phyloP scores from a whole-genome alignment of 305 asterid species.

The Fraxinus nigra region DNA sequence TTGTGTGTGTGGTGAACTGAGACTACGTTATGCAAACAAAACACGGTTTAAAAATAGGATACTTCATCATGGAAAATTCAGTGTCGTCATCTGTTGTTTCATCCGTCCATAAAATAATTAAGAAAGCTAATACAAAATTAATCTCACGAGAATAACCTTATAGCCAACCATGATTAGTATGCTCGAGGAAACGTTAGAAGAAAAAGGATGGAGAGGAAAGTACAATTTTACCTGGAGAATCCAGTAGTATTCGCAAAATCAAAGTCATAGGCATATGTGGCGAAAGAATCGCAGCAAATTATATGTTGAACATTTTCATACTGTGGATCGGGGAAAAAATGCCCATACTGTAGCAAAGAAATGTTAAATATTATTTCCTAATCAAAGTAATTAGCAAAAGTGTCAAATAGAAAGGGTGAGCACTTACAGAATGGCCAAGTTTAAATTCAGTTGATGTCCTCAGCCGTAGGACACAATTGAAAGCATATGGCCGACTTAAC shows the following conservation, averaged over 20 bases:
- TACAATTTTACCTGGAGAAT: constrained; percentile 67
- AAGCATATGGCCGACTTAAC: constrained; percentile 93
- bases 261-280: constrained; percentile 94
- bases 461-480: constrained; percentile 85
- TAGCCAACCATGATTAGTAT: constrained; percentile 16
- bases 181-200: constrained; percentile 20
- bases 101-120: neutral
- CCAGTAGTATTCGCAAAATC: constrained; percentile 72
- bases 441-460: constrained; percentile 92
- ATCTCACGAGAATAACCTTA: constrained; percentile 11
- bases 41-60: constrained; percentile 5
- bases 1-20: neutral
- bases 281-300: constrained; percentile 92
- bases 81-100: neutral
- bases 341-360: constrained; percentile 80
- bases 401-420: constrained; percentile 15
- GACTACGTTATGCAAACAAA: neutral
- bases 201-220: constrained; percentile 2
- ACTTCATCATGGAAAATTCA: constrained; percentile 2
- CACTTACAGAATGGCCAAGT: constrained; percentile 77
- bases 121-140: neutral
- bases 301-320: constrained; percentile 95
- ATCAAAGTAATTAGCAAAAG: constrained; percentile 11
- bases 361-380: constrained; percentile 30
- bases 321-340: constrained; percentile 96